Evolutionary conservation across 306 rosid genomes (phyloP).

Genomic region (Arachis stenosperma): DNA sequence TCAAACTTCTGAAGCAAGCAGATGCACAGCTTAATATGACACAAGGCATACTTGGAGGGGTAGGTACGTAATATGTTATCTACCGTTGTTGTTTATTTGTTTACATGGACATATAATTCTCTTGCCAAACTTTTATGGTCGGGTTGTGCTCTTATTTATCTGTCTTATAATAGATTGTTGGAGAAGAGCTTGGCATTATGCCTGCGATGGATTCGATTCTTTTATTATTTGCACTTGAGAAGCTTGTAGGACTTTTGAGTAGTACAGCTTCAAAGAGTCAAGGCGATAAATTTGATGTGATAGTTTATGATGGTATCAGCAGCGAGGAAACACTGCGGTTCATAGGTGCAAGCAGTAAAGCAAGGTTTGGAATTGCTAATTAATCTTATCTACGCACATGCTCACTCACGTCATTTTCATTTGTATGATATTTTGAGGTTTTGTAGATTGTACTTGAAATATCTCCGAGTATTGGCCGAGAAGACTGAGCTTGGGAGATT

Average conservation of each 20-base stretch:
- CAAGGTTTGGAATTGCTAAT: slow-evolving; percentile 61
- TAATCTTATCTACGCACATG: slow-evolving; percentile 10
- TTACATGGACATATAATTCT: slow-evolving; percentile 26
- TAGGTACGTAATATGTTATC: slow-evolving; percentile 64
- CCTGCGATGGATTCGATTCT: slow-evolving; percentile 92
- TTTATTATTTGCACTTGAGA: slow-evolving; percentile 66
- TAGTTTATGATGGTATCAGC: slow-evolving; percentile 85
- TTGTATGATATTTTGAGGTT: slow-evolving; percentile 32
- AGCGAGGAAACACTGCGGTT: slow-evolving; percentile 81
- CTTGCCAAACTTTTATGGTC: slow-evolving; percentile 1
- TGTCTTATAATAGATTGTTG: slow-evolving; percentile 66
- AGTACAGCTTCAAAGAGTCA: slow-evolving; percentile 48
- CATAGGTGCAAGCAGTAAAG: slow-evolving; percentile 76
- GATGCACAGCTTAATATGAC: slow-evolving; percentile 85
- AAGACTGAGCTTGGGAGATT: slow-evolving; percentile 95
- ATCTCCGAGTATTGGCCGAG: slow-evolving; percentile 73
- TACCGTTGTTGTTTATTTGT: slow-evolving; percentile 27
- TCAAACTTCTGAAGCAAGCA: slow-evolving; percentile 77
- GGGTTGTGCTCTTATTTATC: slow-evolving; percentile 15
- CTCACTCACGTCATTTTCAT: slow-evolving; percentile 10
- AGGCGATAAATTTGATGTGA: slow-evolving; percentile 63
- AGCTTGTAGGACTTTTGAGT: slow-evolving; percentile 62
- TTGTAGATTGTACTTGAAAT: slow-evolving; percentile 79
- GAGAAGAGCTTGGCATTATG: slow-evolving; percentile 94
- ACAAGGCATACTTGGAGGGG: slow-evolving; percentile 94